These are phyloP conservation scores for Candolleomyces efflorescens DNA, from an alignment of 768 basidiomycete genomes.

Conservation along the genomic window DNA sequence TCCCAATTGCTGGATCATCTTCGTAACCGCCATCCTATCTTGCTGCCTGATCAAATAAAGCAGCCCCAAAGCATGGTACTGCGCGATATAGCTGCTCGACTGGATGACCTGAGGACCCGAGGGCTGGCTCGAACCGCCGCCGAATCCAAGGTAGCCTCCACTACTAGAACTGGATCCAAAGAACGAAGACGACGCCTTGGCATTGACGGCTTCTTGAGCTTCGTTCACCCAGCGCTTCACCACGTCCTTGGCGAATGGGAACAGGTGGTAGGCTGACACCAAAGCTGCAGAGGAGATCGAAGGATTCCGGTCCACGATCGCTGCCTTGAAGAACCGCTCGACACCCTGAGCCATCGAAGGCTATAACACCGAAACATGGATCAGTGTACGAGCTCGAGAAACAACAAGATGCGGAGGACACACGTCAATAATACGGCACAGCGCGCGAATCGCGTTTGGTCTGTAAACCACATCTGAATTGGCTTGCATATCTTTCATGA, in stretches of 20 bases:
- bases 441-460: slow-evolving; percentile 93
- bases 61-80: slow-evolving; percentile 94
- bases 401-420: slow-evolving; percentile 29
- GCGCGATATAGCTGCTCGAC: slow-evolving; percentile 89
- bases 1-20: slow-evolving; percentile 98
- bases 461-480: slow-evolving; percentile 98
- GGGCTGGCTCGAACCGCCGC: slow-evolving; percentile 43
- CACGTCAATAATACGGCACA: slow-evolving; percentile 97
- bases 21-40: slow-evolving; percentile 98
- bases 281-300: slow-evolving; percentile 95
- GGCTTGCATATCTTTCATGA: slow-evolving; percentile 99
- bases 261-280: slow-evolving; percentile 96
- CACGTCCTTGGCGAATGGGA: slow-evolving; percentile 89
- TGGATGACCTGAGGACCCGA: slow-evolving; percentile 73
- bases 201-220: slow-evolving; percentile 91
- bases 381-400: slow-evolving; percentile 6
- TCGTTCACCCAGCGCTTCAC: slow-evolving; percentile 99
- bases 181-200: slow-evolving; percentile 73
- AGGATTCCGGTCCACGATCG: slow-evolving; percentile 94
- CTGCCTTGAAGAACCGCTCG: slow-evolving; percentile 98
- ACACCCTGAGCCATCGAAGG: slow-evolving; percentile 99
- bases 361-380: slow-evolving; percentile 32
- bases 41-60: slow-evolving; percentile 94
- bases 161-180: slow-evolving; percentile 50
- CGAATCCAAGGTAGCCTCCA: slow-evolving; percentile 73